phyloP scores from a whole-genome alignment of 331 rosid species.

The Cydonia oblonga region DNA sequence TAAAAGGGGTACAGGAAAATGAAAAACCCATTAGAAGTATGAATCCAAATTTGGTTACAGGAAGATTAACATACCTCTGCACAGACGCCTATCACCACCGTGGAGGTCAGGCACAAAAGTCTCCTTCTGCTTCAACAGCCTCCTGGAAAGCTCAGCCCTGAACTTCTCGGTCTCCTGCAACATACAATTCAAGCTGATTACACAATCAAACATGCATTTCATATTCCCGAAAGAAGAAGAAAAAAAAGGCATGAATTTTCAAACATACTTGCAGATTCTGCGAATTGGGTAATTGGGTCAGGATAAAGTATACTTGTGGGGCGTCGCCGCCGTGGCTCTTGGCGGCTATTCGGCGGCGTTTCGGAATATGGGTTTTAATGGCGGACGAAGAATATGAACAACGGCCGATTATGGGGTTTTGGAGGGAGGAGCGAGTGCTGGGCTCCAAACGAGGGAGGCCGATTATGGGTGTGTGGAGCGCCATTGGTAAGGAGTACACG shows the following conservation, averaged over 20 bases:
- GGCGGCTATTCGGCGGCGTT: conserved; percentile 8
- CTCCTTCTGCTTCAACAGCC: conserved; percentile 36
- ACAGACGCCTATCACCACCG: conserved; percentile 47
- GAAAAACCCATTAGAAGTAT: not conserved
- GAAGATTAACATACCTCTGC: conserved; percentile 34
- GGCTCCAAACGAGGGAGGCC: not conserved
- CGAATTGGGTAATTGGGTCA: conserved; percentile 51
- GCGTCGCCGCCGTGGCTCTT: conserved; percentile 15
- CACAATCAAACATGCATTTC: not conserved
- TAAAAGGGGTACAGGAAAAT: too few relatives aligned
- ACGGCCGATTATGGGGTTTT: not conserved
- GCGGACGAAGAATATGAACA: not conserved
- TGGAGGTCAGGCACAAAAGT: conserved; percentile 49
- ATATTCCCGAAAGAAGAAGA: not conserved
- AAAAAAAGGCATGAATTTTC: not conserved
- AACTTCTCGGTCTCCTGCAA: conserved; percentile 57
- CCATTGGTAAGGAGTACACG: not conserved
- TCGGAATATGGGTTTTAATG: conserved; percentile 7
- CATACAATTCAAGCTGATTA: not conserved
- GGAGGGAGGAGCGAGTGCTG: conserved; percentile 9
- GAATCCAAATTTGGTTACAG: not conserved
- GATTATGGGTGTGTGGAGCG: not conserved
- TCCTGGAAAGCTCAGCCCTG: conserved; percentile 31
- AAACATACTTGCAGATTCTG: conserved; percentile 26
- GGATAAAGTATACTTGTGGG: conserved; percentile 34